Evolutionary conservation across 768 basidiomycete species (phyloP).

Genomic region (Rhodotorula kratochvilovae): DNA sequence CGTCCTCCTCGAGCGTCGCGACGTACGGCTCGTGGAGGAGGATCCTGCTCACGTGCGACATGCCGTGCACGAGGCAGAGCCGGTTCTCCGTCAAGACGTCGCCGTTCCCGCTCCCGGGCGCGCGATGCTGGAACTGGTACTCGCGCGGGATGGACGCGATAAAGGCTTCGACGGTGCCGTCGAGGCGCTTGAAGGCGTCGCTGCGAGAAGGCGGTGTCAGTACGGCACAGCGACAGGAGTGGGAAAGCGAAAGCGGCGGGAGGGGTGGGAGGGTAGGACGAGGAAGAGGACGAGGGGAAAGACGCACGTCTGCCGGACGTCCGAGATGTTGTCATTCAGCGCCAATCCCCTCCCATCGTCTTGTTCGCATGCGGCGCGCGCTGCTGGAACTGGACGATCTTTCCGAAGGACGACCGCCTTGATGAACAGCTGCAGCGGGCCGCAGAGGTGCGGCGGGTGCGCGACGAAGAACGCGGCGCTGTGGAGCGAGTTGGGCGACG

Average conservation of each 20-base stretch:
- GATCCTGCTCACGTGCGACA: constrained; percentile 31
- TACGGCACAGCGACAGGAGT: too few relatives aligned
- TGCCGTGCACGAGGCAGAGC: constrained; percentile 27
- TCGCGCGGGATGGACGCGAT: constrained; percentile 41
- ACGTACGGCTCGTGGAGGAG: constrained; percentile 41
- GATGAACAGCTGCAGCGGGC: constrained; percentile 17
- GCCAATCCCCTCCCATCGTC: neutral
- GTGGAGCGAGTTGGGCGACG: neutral
- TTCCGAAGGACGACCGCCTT: constrained; percentile 30
- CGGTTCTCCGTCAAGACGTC: constrained; percentile 20
- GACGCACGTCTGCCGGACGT: constrained; percentile 20
- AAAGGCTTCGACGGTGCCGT: constrained; percentile 32
- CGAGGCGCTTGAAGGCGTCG: constrained; percentile 39
- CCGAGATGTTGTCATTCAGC: neutral
- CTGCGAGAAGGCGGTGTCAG: constrained; percentile 1
- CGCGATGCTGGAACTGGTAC: constrained; percentile 6
- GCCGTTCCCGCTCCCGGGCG: neutral
- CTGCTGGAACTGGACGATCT: constrained; percentile 17
- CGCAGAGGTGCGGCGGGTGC: constrained; percentile 26
- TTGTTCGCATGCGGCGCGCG: constrained; percentile 2
- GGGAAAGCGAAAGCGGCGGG: neutral
- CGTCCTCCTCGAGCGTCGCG: constrained; percentile 1
- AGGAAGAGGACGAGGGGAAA: neutral
- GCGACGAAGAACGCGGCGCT: constrained; percentile 19
- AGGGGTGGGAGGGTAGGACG: too few relatives aligned